Evolutionary conservation across 106 monocot genomes (phyloP).

Genomic region (Dendrobium huoshanense): DNA sequence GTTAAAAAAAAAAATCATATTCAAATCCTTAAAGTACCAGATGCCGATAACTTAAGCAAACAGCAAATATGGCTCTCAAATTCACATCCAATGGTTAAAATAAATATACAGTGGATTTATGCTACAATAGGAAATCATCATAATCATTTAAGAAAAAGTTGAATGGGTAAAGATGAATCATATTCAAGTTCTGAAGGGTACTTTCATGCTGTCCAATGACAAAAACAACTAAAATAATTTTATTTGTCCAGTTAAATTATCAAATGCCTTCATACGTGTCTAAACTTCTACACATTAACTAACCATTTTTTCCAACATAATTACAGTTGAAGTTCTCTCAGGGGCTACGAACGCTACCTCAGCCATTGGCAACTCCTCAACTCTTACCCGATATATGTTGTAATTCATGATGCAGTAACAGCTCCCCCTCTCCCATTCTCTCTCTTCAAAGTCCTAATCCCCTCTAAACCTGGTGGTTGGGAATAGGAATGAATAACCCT

Average conservation of each 20-base stretch:
- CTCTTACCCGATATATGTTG: neutral
- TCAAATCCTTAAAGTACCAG: neutral
- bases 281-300: neutral
- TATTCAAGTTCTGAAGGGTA: neutral
- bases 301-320: neutral
- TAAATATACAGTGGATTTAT: neutral
- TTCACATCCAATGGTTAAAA: neutral
- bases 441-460: neutral
- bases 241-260: neutral
- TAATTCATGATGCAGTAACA: neutral
- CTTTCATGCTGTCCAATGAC: neutral
- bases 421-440: neutral
- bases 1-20: neutral
- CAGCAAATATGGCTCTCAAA: neutral
- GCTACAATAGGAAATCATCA: neutral
- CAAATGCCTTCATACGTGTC: neutral
- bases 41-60: neutral
- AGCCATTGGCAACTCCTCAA: neutral
- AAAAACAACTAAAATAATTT: neutral
- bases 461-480: neutral
- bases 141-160: neutral
- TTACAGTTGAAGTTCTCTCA: neutral
- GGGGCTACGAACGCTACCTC: neutral
- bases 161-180: neutral
- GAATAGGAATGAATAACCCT: neutral